These are phyloP conservation scores for Geum urbanum DNA, from an alignment of 306 rosid species.

Conservation along the genomic window DNA sequence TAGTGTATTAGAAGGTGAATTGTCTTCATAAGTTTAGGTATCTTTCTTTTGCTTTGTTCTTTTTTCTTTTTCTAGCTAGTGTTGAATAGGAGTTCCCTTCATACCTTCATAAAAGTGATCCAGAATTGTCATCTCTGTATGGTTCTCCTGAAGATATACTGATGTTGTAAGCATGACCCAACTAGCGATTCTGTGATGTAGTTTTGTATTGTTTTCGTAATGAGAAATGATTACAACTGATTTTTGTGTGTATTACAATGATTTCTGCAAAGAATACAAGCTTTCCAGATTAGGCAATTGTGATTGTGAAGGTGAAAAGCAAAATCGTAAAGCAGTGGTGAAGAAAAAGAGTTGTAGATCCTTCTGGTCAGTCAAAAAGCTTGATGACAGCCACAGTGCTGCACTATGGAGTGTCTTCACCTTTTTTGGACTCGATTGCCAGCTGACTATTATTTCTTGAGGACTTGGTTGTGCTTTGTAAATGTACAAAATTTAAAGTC, in stretches of 20 bases:
- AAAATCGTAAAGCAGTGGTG: background rate
- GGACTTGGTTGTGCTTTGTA: background rate
- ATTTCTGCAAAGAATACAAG: background rate
- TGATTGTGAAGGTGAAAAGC: constrained; percentile 9
- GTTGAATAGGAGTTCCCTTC: constrained; percentile 33
- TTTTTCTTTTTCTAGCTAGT: constrained; percentile 9
- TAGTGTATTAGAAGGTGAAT: constrained; percentile 49
- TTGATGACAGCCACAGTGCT: background rate
- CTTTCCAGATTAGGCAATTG: background rate
- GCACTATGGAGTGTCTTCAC: background rate
- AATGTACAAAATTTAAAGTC: background rate
- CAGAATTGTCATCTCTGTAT: constrained; percentile 26
- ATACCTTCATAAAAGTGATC: constrained; percentile 28
- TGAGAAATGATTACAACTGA: background rate
- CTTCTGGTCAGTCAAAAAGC: constrained; percentile 1
- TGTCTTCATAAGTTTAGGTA: constrained; percentile 24
- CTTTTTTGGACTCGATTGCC: background rate
- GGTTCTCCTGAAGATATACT: constrained; percentile 13
- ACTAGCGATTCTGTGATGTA: constrained; percentile 19
- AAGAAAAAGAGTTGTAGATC: background rate
- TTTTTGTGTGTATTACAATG: background rate
- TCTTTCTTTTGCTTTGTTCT: background rate
- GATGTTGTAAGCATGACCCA: constrained; percentile 4
- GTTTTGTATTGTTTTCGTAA: constrained; percentile 23
- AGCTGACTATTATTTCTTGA: background rate